A percentile compares a stretch with the other conserved stretches of the same genome.
These are phyloP conservation scores for Tricladium varicosporioides DNA, from an alignment of 2,329 filamentous ascomycete species.

Conservation along the genomic window DNA sequence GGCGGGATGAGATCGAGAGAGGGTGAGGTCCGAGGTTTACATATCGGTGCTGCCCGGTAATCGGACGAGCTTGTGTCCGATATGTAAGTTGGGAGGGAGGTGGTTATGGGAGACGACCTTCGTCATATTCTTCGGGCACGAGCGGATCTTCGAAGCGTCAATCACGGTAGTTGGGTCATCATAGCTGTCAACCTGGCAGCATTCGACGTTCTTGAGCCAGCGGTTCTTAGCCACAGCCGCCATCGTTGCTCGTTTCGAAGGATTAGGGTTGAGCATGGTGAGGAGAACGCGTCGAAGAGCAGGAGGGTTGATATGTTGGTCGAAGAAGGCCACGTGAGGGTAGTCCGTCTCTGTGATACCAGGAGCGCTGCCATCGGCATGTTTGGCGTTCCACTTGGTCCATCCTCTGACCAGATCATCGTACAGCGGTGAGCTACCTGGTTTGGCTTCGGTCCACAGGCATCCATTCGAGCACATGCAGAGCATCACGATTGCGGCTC, in stretches of 20 bases:
- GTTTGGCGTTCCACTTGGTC: constrained; percentile 62
- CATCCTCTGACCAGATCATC: constrained; percentile 64
- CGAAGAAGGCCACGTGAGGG: constrained; percentile 64
- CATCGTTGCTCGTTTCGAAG: constrained; percentile 67
- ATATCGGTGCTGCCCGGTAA: constrained; percentile 30
- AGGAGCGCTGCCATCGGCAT: constrained; percentile 40
- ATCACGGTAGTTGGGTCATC: constrained; percentile 59
- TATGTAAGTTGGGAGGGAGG: constrained; percentile 24
- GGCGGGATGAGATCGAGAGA: no score
- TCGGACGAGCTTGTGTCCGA: constrained; percentile 29
- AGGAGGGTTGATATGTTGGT: constrained; percentile 63
- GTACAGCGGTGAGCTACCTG: constrained; percentile 51
- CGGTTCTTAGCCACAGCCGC: constrained; percentile 65
- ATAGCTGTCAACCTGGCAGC: constrained; percentile 72
- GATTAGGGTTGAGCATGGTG: constrained; percentile 80
- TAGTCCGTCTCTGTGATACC: constrained; percentile 58
- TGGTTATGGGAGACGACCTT: constrained; percentile 36
- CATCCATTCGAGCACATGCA: constrained; percentile 70
- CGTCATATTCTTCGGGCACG: constrained; percentile 42
- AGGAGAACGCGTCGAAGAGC: constrained; percentile 69
- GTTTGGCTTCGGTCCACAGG: constrained; percentile 70
- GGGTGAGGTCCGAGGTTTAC: constrained; percentile 5
- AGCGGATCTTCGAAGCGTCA: constrained; percentile 52
- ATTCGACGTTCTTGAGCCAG: constrained; percentile 75
- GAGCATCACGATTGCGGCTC: constrained; percentile 78